Evolutionary conservation across 148 eudicot species (phyloP), one percentile per base, ranked within the genome.

Genomic region (Fagopyrum esculentum): DNA sequence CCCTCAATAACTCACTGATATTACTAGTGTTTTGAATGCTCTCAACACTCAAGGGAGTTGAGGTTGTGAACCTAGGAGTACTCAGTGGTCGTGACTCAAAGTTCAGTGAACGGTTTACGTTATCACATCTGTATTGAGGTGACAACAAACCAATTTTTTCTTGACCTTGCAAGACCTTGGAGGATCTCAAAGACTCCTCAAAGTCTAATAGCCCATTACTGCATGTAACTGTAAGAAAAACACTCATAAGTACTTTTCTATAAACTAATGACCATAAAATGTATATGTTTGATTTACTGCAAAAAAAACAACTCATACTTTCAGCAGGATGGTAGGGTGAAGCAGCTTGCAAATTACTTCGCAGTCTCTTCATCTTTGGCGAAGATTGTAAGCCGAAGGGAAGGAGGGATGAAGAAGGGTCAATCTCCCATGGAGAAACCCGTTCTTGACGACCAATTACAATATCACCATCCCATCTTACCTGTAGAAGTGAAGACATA

Each of bases 161-260:
- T 90, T 92, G 97, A 92, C 95, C 95, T 92, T 92, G 97, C 97
- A 92, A 92, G 95, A 92, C 97, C 97, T 87, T 87, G 72, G 89
- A 86, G 92, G 91, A 88, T 87, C 91, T 81, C 64, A 84, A 47
- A 52, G 97, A 88, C 78, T 83, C 91, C 92, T 85, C 87, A 78
- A 81, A 90, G 93, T 92, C 95, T 78, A 83, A 84, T 76, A 81
- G 69, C 70, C 91, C 83, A 78, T 9, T 50, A 50, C 57, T 81
- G 76, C 79, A 75, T 79, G 89, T 92, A 84, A 77, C 88, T 79
- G 72, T 73, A 10, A 74, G 50, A 74, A 74, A 44, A 50, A 3
- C 54, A 9, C 12, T 13, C 10, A 50, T 50, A 50, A 50, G 54
- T 50, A 50, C 1, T 9, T 50, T 50, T 50, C 78, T 89, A 9